A percentile compares a stretch with the other conserved stretches of the same genome.
phyloP scores from a whole-genome alignment of 768 basidiomycete genomes.

The Lepiota brunneoincarnata region DNA sequence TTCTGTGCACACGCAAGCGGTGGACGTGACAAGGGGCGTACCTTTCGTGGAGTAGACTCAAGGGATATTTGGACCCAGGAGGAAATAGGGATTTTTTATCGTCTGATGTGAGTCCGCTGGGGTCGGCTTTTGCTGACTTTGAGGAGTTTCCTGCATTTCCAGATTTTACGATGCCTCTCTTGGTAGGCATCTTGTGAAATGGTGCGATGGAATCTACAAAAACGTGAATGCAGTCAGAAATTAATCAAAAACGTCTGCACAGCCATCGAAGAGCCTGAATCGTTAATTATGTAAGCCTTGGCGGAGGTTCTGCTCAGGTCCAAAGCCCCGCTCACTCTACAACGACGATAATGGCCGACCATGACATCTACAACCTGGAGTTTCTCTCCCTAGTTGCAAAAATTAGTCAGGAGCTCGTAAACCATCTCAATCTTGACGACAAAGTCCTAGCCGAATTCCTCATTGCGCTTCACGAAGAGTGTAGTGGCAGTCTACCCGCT shows the following conservation, averaged over 20 bases:
- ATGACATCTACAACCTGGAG: conserved; percentile 90
- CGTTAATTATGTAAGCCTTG: not conserved
- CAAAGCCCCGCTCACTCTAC: conserved; percentile 6
- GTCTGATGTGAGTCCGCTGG: conserved; percentile 38
- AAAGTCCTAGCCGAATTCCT: conserved; percentile 95
- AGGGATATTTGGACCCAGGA: conserved; percentile 80
- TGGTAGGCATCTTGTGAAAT: conserved; percentile 51
- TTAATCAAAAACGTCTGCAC: too few relatives aligned
- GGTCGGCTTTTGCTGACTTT: conserved; percentile 39
- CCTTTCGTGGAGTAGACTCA: conserved; percentile 80
- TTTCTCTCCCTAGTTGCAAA: conserved; percentile 87
- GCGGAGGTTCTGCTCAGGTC: not conserved
- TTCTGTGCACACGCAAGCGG: conserved; percentile 2
- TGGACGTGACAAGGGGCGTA: conserved; percentile 18
- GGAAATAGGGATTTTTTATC: conserved; percentile 57
- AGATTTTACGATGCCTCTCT: conserved; percentile 78
- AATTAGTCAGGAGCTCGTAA: conserved; percentile 91
- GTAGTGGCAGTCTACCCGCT: conserved; percentile 64
- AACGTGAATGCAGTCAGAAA: too few relatives aligned
- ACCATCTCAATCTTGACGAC: conserved; percentile 82
- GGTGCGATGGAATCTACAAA: not conserved
- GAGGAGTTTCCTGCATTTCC: conserved; percentile 90
- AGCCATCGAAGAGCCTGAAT: conserved; percentile 15
- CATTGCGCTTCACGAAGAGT: conserved; percentile 83
- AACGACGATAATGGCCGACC: conserved; percentile 50